Percentiles rank a stretch among this genome's conserved stretches.
These are phyloP conservation scores for Starmerella gropengiesseri DNA, from an alignment of 805 yeast species.

Conservation along the genomic window DNA sequence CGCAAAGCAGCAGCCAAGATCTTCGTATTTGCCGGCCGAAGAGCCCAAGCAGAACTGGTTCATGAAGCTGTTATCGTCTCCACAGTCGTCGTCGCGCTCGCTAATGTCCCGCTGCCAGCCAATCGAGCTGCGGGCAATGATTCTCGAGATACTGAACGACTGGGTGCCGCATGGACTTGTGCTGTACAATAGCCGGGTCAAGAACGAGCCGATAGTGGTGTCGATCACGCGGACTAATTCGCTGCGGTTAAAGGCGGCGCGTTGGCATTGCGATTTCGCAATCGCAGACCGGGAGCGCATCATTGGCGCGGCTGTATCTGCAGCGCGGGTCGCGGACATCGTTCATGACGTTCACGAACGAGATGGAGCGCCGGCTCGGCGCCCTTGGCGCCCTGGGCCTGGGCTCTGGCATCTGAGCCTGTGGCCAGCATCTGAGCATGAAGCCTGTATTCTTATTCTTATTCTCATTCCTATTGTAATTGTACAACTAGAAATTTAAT, in stretches of 20 bases:
- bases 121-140: conserved; percentile 25
- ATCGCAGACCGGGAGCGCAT: conserved; percentile 13
- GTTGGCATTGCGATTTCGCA: conserved; percentile 24
- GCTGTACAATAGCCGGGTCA: conserved; percentile 24
- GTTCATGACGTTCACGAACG: conserved; percentile 26
- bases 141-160: conserved; percentile 27
- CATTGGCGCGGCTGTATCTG: conserved; percentile 23
- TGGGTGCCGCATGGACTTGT: conserved; percentile 33
- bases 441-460: too few relatives aligned
- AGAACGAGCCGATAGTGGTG: conserved; percentile 27
- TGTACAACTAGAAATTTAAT: too few relatives aligned
- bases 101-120: conserved; percentile 26
- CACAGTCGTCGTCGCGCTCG: conserved; percentile 20
- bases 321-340: conserved; percentile 27
- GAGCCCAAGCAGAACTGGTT: conserved; percentile 32
- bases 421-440: too few relatives aligned
- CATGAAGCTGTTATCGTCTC: conserved; percentile 27
- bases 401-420: too few relatives aligned
- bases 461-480: too few relatives aligned
- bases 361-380: conserved; percentile 26
- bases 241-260: conserved; percentile 28
- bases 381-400: conserved; percentile 10
- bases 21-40: conserved; percentile 10
- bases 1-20: too few relatives aligned
- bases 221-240: conserved; percentile 29